Base-by-base conservation (phyloP, 1,139 yeast genomes). In the Geotrichum cucujoidarum region DNA sequence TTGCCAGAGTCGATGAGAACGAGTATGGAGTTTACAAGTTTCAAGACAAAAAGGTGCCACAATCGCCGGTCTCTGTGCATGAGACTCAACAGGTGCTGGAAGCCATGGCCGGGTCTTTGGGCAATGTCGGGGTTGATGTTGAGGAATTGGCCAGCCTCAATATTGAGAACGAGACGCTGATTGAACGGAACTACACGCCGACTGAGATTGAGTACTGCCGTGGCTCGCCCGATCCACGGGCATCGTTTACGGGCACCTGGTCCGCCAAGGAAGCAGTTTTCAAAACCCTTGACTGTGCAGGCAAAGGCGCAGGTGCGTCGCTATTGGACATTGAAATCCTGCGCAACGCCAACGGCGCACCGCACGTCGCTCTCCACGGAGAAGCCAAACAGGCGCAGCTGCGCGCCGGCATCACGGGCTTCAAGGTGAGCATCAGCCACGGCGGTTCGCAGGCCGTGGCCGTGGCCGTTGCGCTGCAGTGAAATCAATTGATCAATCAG, bases 181-280 rank as follows among this genome's bases (percentile, higher is more conserved):
- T 92, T 52, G 88, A 83, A 68, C 82, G 97, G 67, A 92, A 92
- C 75, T 92, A 89, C 74, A 89, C 97, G 43, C 71, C 68, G 8
- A 74, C 69, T 20, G 98, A 92, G 73, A 81, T 83, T 59, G 74
- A 71, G 41, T 92, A 92, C 75, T 89, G 97, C 68, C 43, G 45
- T 40, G 64, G 69, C 50, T 62, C 72, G 43, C 80, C 96, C 35
- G 76, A 76, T 57, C 86, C 95, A 48, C 87, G 81, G 65, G 88
- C 97, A 17, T 88, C 97, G 8, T 92, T 77, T 69, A 90, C 98
- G 30, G 98, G 98, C 47, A 85, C 95, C 43, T 92, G 98, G 98
- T 87, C 96, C 37, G 98, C 98, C 45, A 92, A 92, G 73, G 98
- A 92, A 72, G 98, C 98, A 32, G 97, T 89, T 36, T 92, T 92